These are phyloP conservation scores for Aspergillus spinulosporus DNA, from an alignment of 2,329 filamentous ascomycete genomes.

Conservation along the genomic window DNA sequence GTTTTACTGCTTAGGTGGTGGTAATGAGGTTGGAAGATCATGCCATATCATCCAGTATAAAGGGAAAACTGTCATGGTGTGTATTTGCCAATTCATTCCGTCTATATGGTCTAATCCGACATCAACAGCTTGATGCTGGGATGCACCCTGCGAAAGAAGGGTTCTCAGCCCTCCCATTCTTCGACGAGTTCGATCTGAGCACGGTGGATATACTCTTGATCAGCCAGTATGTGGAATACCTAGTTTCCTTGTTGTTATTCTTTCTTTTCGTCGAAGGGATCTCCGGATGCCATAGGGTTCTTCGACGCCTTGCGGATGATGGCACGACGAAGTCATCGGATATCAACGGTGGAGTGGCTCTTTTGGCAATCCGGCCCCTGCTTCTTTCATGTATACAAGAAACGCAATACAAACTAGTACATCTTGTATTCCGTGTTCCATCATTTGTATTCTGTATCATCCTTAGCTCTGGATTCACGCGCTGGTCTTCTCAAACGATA, in stretches of 20 bases:
- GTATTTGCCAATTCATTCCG: constrained; percentile 28
- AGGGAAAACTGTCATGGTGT: constrained; percentile 97
- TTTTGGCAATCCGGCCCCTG: constrained; percentile 5
- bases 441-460: constrained; percentile 22
- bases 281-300: constrained; percentile 9
- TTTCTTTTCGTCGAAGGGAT: constrained; percentile 6
- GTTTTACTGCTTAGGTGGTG: constrained; percentile 90
- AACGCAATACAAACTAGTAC: constrained; percentile 35
- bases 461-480: constrained; percentile 14
- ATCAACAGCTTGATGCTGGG: constrained; percentile 83
- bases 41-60: constrained; percentile 99
- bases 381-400: constrained; percentile 39
- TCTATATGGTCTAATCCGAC: constrained; percentile 16
- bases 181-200: constrained; percentile 97
- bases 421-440: constrained; percentile 22
- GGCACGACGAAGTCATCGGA: constrained; percentile 1
- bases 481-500: constrained; percentile 5
- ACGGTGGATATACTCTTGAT: constrained; percentile 96
- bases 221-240: constrained; percentile 81
- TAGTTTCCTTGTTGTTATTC: constrained; percentile 20
- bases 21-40: constrained; percentile 94
- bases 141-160: constrained; percentile 97
- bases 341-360: constrained; percentile 10
- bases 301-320: constrained; percentile 6
- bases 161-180: constrained; percentile 89